Percentiles rank a stretch among this genome's conserved stretches.
These are phyloP conservation scores for Cyclotella distinguenda DNA, from an alignment of 108 stramenopile genomes.

Conservation along the genomic window DNA sequence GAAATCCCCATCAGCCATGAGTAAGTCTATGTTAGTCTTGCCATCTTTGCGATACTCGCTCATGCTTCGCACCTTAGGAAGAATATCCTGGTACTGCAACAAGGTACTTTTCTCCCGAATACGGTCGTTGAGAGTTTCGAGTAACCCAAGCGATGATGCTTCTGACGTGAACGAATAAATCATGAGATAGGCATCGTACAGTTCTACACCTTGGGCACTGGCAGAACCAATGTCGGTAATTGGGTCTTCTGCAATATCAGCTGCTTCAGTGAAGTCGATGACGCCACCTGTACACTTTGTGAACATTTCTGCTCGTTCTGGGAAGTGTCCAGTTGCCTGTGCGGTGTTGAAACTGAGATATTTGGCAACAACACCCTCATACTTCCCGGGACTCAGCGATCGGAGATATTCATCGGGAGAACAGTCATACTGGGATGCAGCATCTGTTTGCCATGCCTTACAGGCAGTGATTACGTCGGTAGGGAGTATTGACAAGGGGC, in stretches of 20 bases:
- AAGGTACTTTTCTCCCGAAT: constrained; percentile 8
- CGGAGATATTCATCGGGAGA: constrained; percentile 21
- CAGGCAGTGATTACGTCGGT: constrained; percentile 4
- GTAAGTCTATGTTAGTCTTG: constrained; percentile 33
- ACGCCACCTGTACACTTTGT: constrained; percentile 33
- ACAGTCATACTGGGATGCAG: constrained; percentile 25
- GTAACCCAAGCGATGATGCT: constrained; percentile 33
- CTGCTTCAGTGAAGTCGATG: constrained; percentile 33
- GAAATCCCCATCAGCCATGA: constrained; percentile 47
- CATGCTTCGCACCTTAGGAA: constrained; percentile 42
- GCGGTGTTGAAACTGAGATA: constrained; percentile 34
- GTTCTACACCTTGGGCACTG: constrained; percentile 11
- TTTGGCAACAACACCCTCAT: constrained; percentile 25
- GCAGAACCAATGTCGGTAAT: constrained; percentile 35
- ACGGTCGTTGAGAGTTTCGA: constrained; percentile 45
- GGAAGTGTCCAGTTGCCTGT: constrained; percentile 24
- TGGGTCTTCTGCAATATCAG: constrained; percentile 39
- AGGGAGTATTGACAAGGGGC: constrained; percentile 12
- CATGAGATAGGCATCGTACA: constrained; percentile 51
- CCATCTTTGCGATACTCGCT: constrained; percentile 49
- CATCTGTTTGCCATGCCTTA: constrained; percentile 1
- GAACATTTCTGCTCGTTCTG: constrained; percentile 21
- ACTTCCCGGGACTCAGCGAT: constrained; percentile 31
- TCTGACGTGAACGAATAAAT: constrained; percentile 32
- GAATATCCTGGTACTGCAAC: constrained; percentile 43